Base-by-base conservation (phyloP, 176 grass and related monocot genomes). In the Tillandsia fasciculata region DNA sequence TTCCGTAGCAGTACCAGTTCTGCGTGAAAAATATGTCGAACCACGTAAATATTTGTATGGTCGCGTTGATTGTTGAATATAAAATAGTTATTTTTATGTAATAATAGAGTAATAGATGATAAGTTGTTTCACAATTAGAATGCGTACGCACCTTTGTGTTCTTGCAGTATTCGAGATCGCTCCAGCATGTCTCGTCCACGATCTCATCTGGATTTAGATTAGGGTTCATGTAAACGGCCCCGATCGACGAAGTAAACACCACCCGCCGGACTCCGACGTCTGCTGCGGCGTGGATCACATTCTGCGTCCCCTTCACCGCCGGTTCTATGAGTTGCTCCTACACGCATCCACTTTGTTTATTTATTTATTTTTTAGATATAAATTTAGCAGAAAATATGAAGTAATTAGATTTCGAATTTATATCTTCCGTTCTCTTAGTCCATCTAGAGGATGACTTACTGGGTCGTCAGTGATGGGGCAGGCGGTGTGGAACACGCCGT, bases 1-100 rank as follows among this genome's bases (percentile, higher is more conserved):
- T 94, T 1, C 81, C 90, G 68, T 90, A 90, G 76, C 87, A 96
- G 63, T 96, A 90, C 91, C 91, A 96, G 69, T 96, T 96, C 87
- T 96, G 75, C 66, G 26, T 42, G 4, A 42, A 6, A 6, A 42
- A 1, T 42, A 42, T 42, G 33, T 42, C 3, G 8, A 3, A 6
- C 33, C 5, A 7, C 33, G 33, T 42, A 33, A 29, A 10, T 28
- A 8, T 65, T 24, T 23, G 14, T 51, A 52, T 51, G 8, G 17
- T 65, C 0, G 11, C 23, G 0, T 3, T n/a, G 17, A 17, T 49
- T 24, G 24, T 24, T 24, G 24, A 24, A 24, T 24, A 24, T 24
- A 24, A 24, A 24, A n/a, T n/a, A n/a, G n/a, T n/a, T n/a, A n/a
- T n/a, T n/a, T n/a, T n/a, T n/a, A n/a, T n/a, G n/a, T n/a, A n/a